Base-by-base conservation (phyloP, 345 rosid genomes). In the Nephelium lappaceum region DNA sequence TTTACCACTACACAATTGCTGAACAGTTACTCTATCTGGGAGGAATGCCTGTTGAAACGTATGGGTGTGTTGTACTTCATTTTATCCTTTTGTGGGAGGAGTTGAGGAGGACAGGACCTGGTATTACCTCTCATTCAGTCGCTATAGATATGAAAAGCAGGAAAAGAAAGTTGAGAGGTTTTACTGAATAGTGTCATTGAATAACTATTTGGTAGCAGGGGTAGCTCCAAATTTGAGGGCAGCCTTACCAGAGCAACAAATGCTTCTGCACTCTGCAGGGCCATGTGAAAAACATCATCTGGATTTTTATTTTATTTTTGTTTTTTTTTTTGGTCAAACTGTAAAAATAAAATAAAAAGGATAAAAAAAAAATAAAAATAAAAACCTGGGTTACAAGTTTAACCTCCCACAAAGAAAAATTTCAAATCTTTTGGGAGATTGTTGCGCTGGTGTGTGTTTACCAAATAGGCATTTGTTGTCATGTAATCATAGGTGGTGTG, bases 31-130 rank as follows among this genome's bases (percentile, higher is more conserved):
- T 73, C 51, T 63, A 25, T 27, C 16, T 61, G 66, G 79, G 78
- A 63, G 36, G 12, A 45, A 19, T 75, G 77, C 71, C 53, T 69
- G 55, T 66, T 51, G 58, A 71, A 62, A 61, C 43, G 19, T 38
- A 69, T 78, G 75, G 62, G 73, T 74, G 60, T 69, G 14, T 42
- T 71, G 81, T 77, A 47, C 75, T 70, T 57, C 49, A 23, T 6
- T 58, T 82, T 74, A 63, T 25, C 83, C 45, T 65, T 75, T 80
- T 58, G 71, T 66, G 78, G 81, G 53, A 21, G 51, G 72, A 78
- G 80, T 55, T 72, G 78, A 75, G 81, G 81, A 75, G 81, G 81
- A 75, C 87, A 80, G 41, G 78, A 66, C 74, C 60, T 78, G 51
- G 51, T 60, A 8, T 81, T 67, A 31, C 47, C 64, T 80, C 77